A percentile compares a stretch with the other conserved stretches of the same genome.
Conservation (phyloP, 805 yeast species). For the Pichia ethanolica region DNA sequence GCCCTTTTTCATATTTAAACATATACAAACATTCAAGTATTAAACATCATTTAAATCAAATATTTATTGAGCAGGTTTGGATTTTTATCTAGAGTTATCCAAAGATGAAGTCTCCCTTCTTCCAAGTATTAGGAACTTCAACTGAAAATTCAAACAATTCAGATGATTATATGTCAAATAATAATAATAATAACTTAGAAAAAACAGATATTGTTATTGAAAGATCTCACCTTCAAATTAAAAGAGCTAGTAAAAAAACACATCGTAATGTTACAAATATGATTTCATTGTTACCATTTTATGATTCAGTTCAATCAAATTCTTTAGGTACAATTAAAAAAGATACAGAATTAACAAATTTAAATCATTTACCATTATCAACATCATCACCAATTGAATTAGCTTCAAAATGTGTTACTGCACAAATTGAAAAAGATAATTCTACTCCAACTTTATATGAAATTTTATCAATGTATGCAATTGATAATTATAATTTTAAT, state of each 20-base stretch:
- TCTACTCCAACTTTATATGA: conserved; percentile 50
- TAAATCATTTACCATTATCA: conserved; percentile 42
- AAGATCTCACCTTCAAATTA: conserved; percentile 21
- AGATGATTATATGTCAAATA: background rate
- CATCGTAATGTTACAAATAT: conserved; percentile 1
- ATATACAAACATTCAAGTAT: too few relatives aligned
- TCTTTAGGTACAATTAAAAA: conserved; percentile 16
- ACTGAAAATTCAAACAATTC: background rate
- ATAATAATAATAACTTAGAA: background rate
- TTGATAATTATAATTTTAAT: conserved; percentile 60
- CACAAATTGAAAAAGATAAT: conserved; percentile 50
- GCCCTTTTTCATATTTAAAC: too few relatives aligned
- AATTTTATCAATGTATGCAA: conserved; percentile 49
- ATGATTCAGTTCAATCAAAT: background rate
- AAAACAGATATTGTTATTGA: conserved; percentile 16
- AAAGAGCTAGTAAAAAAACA: conserved; percentile 19
- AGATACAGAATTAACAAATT: conserved; percentile 8
- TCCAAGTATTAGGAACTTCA: too few relatives aligned
- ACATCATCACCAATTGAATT: conserved; percentile 46
- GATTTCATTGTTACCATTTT: conserved; percentile 5
- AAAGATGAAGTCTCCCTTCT: too few relatives aligned
- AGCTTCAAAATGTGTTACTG: conserved; percentile 57
- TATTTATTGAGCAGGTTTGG: too few relatives aligned
- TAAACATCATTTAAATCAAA: too few relatives aligned
- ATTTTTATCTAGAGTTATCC: too few relatives aligned